Evolutionary conservation across 2,329 filamentous ascomycete species (phyloP).

Genomic region (Didymella segeticola): DNA sequence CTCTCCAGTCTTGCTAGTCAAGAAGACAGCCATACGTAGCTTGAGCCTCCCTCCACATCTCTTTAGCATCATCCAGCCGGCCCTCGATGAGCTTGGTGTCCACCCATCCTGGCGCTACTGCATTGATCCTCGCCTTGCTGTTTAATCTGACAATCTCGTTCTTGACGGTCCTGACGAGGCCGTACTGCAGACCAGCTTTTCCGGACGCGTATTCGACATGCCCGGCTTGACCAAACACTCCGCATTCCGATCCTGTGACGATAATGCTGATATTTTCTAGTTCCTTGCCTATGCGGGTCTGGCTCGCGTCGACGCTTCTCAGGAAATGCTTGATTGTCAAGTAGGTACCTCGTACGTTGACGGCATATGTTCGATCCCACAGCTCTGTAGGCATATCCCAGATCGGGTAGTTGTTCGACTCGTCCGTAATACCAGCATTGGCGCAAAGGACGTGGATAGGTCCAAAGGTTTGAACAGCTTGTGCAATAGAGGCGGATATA

Average conservation of each 20-base stretch:
- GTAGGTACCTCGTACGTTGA: constrained; percentile 61
- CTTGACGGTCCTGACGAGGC: constrained; percentile 60
- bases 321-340: constrained; percentile 65
- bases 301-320: constrained; percentile 49
- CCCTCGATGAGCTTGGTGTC: constrained; percentile 58
- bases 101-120: constrained; percentile 59
- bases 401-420: constrained; percentile 56
- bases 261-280: constrained; percentile 60
- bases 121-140: constrained; percentile 59
- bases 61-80: constrained; percentile 57
- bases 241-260: constrained; percentile 61
- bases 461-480: constrained; percentile 55
- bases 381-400: constrained; percentile 60
- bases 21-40: constrained; percentile 50
- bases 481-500: constrained; percentile 50
- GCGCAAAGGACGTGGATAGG: constrained; percentile 61
- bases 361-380: constrained; percentile 60
- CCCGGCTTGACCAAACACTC: constrained; percentile 59
- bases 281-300: constrained; percentile 49
- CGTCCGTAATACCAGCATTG: constrained; percentile 61
- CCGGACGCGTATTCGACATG: constrained; percentile 60
- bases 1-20: not conserved
- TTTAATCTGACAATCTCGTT: constrained; percentile 63
- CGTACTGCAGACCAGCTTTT: constrained; percentile 59
- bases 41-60: constrained; percentile 59